These are phyloP conservation scores for Dictyostelium purpureum DNA, from an alignment of 78 protist species.

Conservation along the genomic window DNA sequence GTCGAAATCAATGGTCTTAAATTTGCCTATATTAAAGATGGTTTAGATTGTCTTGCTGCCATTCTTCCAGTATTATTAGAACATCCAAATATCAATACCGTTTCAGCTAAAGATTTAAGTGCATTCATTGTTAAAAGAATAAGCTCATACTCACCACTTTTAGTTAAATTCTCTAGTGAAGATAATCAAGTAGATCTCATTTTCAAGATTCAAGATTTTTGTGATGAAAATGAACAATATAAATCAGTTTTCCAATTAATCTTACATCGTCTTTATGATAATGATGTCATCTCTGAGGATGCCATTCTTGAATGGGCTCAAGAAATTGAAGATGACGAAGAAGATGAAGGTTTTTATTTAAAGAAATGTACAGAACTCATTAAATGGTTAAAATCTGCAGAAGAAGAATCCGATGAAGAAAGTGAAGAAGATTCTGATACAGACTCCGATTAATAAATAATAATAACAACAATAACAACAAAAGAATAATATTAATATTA, in stretches of 20 bases:
- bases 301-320: slow-evolving; percentile 61
- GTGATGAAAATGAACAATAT: slow-evolving; percentile 24
- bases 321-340: slow-evolving; percentile 49
- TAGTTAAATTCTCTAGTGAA: slow-evolving; percentile 7
- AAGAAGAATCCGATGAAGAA: slow-evolving; percentile 79
- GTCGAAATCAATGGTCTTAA: slow-evolving; percentile 87
- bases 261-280: slow-evolving; percentile 40
- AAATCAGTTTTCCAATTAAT: slow-evolving; percentile 10
- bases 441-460: too few relatives aligned
- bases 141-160: not conserved
- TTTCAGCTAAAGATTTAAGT: slow-evolving; percentile 5
- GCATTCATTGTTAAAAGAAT: not conserved
- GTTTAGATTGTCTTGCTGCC: slow-evolving; percentile 63
- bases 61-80: slow-evolving; percentile 15
- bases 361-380: slow-evolving; percentile 31
- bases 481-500: slow-evolving; percentile 1
- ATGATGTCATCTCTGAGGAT: slow-evolving; percentile 36
- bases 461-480: too few relatives aligned
- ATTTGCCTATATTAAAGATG: slow-evolving; percentile 79
- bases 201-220: slow-evolving; percentile 60
- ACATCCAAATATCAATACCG: not conserved
- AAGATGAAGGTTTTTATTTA: slow-evolving; percentile 32
- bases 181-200: slow-evolving; percentile 49
- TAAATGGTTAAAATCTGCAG: slow-evolving; percentile 67
- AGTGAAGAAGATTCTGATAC: slow-evolving; percentile 45